phyloP scores from a whole-genome alignment of 2,329 filamentous ascomycete species.

The Ceratocystis colombiana region DNA sequence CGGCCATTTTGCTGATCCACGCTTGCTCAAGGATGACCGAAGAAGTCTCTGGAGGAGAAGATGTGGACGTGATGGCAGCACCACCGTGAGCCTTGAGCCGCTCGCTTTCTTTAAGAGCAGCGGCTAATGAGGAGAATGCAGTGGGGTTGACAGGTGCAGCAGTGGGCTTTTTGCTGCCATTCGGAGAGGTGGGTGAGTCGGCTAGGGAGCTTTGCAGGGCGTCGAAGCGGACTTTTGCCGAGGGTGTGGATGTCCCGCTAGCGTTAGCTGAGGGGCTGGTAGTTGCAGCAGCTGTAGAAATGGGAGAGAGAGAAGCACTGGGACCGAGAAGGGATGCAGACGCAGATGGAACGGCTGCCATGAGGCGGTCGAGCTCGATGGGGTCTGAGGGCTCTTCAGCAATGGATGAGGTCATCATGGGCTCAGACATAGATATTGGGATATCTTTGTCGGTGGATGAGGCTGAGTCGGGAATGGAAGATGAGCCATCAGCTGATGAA shows the following conservation, averaged over 20 bases:
- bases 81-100: slow-evolving; percentile 28
- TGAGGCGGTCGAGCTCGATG: slow-evolving; percentile 31
- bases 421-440: slow-evolving; percentile 54
- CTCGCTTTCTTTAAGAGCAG: slow-evolving; percentile 23
- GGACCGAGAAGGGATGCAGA: not conserved
- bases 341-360: slow-evolving; percentile 9
- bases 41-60: slow-evolving; percentile 38
- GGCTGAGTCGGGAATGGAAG: slow-evolving; percentile 31
- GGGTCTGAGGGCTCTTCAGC: slow-evolving; percentile 48
- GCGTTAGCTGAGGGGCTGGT: not conserved
- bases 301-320: not conserved
- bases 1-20: slow-evolving; percentile 88
- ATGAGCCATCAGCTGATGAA: slow-evolving; percentile 37
- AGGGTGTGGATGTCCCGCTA: slow-evolving; percentile 5
- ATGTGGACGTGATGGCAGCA: not conserved
- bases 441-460: slow-evolving; percentile 29
- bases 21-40: slow-evolving; percentile 64
- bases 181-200: too few species aligned
- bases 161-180: not conserved
- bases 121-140: slow-evolving; percentile 26
- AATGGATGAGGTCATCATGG: slow-evolving; percentile 46
- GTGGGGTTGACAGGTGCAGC: slow-evolving; percentile 27
- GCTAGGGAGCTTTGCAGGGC: not conserved
- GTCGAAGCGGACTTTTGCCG: slow-evolving; percentile 23
- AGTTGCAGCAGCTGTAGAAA: not conserved